Evolutionary conservation across 2,329 filamentous ascomycete species (phyloP), one percentile per base, ranked within the genome.

Genomic region (Phialophora macrospora): DNA sequence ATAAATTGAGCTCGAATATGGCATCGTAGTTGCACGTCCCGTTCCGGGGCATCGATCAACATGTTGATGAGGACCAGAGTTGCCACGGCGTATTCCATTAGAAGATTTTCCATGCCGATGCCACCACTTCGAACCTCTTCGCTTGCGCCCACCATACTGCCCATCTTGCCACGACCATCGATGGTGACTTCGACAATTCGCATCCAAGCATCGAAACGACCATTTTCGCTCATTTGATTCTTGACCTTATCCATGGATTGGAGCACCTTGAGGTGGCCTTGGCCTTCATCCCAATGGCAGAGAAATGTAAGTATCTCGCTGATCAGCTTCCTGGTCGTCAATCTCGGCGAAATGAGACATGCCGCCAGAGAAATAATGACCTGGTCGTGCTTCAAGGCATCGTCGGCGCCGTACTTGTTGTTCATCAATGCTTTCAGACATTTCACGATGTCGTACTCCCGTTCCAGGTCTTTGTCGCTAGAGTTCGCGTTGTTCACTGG

Each of bases 41-140:
- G 86, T 75, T 96, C 91, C 0, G 93, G 90, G 2, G 93, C 92
- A 78, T 98, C 95, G 68, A 99, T 88, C 72, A 98, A 86, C 90
- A 96, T 96, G 80, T 98, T 99, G 83, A 98, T 88, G 74, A 99
- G 84, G 76, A 98, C 93, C 74, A 99, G 86, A 1, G 93, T 96
- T 38, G 94, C 92, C 56, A 98, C 92, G 46, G 93, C 94, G 75
- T 99, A 99, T 84, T 99, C 95, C 95, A 99, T 98, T 61, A 99
- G 85, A 74, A 97, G 83, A 78, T 98, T 98, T 84, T 99, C 95
- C 89, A 98, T 97, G 77, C 95, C 95, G 74, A 97, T 96, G 70
- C 95, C 95, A 70, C 95, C 95, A 74, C 91, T 97, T 72, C 95
- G 90, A 65, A 97, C 89, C 80, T 99, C 95, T 74, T 98, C 95